A percentile compares a stretch with the other conserved stretches of the same genome.
phyloP scores from a whole-genome alignment of 2,329 filamentous ascomycete genomes.

The Simplicillium aogashimaense region DNA sequence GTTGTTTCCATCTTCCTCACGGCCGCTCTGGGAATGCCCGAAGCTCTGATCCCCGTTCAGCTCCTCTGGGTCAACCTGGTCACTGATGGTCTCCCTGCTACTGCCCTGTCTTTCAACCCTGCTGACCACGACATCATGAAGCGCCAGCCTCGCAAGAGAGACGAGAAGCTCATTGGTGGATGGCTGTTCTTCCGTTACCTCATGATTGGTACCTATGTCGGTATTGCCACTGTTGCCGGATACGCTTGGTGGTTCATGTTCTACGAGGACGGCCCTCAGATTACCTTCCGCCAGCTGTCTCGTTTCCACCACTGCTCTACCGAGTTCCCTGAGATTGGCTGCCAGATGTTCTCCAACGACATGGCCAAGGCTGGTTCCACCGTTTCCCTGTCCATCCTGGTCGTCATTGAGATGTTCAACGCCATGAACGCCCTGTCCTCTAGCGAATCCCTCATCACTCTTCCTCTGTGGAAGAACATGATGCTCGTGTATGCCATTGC shows the following conservation, averaged over 20 bases:
- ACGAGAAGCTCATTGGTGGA: conserved; percentile 83
- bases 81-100: conserved; percentile 92
- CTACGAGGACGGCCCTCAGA: conserved; percentile 81
- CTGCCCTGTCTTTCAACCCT: conserved; percentile 94
- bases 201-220: conserved; percentile 91
- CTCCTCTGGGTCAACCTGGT: conserved; percentile 98
- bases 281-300: conserved; percentile 77
- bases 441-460: conserved; percentile 83
- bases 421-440: conserved; percentile 97
- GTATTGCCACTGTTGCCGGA: conserved; percentile 85
- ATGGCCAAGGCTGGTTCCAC: conserved; percentile 87
- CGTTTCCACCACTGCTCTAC: conserved; percentile 91
- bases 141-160: conserved; percentile 79
- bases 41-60: conserved; percentile 93
- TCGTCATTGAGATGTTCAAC: conserved; percentile 99
- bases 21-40: conserved; percentile 91
- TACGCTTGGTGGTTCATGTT: conserved; percentile 99
- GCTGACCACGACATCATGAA: conserved; percentile 98
- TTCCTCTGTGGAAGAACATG: conserved; percentile 98
- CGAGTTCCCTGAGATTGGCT: conserved; percentile 82
- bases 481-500: conserved; percentile 92
- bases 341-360: conserved; percentile 80
- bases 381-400: conserved; percentile 80
- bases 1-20: conserved; percentile 98
- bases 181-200: conserved; percentile 98